These are phyloP conservation scores for Colletotrichum ledebouriae DNA, from an alignment of 2,329 filamentous ascomycete species.

Conservation along the genomic window DNA sequence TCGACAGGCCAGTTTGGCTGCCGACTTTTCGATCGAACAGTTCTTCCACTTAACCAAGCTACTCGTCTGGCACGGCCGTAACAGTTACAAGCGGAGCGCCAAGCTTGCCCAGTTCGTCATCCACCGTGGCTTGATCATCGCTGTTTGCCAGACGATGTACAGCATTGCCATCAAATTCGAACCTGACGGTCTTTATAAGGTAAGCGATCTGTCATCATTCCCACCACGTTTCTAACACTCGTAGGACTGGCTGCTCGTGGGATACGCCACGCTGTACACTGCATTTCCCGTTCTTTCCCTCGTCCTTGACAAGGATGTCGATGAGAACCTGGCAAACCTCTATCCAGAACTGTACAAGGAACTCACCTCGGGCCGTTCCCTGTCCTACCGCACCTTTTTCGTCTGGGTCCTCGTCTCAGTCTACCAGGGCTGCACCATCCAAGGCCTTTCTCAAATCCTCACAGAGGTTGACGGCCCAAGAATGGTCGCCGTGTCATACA, in stretches of 20 bases:
- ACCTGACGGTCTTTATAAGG: constrained; percentile 91
- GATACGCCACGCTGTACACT: constrained; percentile 96
- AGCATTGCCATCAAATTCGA: constrained; percentile 94
- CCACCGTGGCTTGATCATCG: constrained; percentile 94
- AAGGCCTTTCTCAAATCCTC: constrained; percentile 91
- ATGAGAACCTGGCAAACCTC: constrained; percentile 91
- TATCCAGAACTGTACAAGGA: constrained; percentile 99
- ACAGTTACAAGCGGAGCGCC: constrained; percentile 95
- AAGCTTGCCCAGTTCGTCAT: constrained; percentile 99
- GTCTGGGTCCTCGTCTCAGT: constrained; percentile 95
- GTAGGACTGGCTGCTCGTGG: constrained; percentile 93
- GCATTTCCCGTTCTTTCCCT: constrained; percentile 93
- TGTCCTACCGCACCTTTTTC: constrained; percentile 96
- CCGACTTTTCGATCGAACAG: constrained; percentile 96
- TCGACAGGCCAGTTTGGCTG: constrained; percentile 91
- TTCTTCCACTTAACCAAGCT: constrained; percentile 96
- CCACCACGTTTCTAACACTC: constrained; percentile 43
- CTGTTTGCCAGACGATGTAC: constrained; percentile 97
- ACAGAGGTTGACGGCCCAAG: constrained; percentile 79
- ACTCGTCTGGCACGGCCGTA: constrained; percentile 98
- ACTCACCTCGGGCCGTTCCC: constrained; percentile 86
- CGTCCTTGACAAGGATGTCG: constrained; percentile 94
- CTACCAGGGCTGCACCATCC: constrained; percentile 95
- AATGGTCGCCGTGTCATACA: constrained; percentile 94
- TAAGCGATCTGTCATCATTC: constrained; percentile 47